Evolutionary conservation across 495 filamentous ascomycete species (phyloP), one percentile per base, ranked within the genome.

Genomic region (Penicillium cinerascens): DNA sequence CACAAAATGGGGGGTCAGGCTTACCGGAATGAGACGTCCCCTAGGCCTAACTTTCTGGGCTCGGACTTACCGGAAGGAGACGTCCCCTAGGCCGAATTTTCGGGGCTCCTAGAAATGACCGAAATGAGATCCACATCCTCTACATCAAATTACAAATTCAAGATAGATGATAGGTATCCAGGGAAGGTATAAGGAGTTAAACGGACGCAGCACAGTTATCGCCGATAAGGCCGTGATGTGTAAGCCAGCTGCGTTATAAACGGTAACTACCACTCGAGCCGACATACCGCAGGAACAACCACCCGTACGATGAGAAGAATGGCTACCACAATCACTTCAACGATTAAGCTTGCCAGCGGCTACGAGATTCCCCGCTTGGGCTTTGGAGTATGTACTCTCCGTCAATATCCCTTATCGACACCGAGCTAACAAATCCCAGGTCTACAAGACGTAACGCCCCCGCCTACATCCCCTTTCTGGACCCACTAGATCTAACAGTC

Each of bases 361-460:
- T 82, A 83, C 62, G 81, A 87, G 43, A 88, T 91, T 21, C 87
- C 87, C 0, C 63, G 75, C 9, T 54, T 91, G 18, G 87, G 87
- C 11, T 89, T 80, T 59, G 86, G 84, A 26, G 83, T 85, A 77
- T 55, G 80, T 36, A 16, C 8, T 36, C 42, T 11, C 44, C 1
- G 42, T 23, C 4, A 4, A 17, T 44, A 15, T n/a, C n/a, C n/a
- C n/a, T n/a, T n/a, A 8, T n/a, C 13, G 42, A 18, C 18, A 15
- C 15, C 40, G 42, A 33, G 21, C 47, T 60, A 36, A 49, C 35
- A 13, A n/a, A 41, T 42, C 41, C 29, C n/a, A 86, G 84, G 82
- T 88, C 52, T 89, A 83, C 56, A 82, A 87, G 73, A 88, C 83
- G 82, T 87, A 69, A 46, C 9, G 37, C 45, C 27, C 44, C 44